Evolutionary conservation across 2,329 filamentous ascomycete species (phyloP), one percentile per base, ranked within the genome.

Genomic region (Claviceps citrina): DNA sequence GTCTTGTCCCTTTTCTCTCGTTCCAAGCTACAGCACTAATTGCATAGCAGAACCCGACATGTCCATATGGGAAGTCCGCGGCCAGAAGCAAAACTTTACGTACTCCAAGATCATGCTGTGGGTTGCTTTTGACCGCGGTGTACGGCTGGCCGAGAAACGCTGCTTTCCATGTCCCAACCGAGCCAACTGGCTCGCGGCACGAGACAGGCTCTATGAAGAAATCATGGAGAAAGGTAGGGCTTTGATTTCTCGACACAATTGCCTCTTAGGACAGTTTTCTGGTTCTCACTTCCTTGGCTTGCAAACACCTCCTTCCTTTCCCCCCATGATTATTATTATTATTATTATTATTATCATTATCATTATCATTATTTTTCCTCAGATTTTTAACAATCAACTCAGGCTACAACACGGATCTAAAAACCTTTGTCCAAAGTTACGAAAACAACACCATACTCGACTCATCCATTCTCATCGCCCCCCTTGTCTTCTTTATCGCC

Each of bases 101-200:
- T 87, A 86, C 58, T 83, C 78, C n/a, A 84, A 86, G 54, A 70
- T 87, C 46, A 83, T 86, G 77, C 68, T 87, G 18, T 87, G 81
- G 82, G 82, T 87, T 3, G 80, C 81, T 15, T 75, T 87, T 46
- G 82, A 87, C 54, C 76, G 81, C 5, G 81, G 78, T 8, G 61
- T 86, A 10, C 78, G 82, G 2, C 69, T 86, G 1, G 68, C 79
- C 4, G 81, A 86, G 15, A 87, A 85, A 58, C 66, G 83, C 40
- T 81, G 77, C 49, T 70, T 87, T 18, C 81, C 82, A 0, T 86
- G 82, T 45, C 81, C 80, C 2, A 78, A 81, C 49, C 69, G 80
- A 3, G 57, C 55, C 31, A 68, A 71, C 37, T 87, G 82, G 83
- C 60, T 81, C 31, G 66, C 66, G 36, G 71, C 74, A 3, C 66